A percentile compares a stretch with the other conserved stretches of the same genome.
Conservation (phyloP, 176 grass and related monocot genomes). For the Hsuehochloa calcarea region DNA sequence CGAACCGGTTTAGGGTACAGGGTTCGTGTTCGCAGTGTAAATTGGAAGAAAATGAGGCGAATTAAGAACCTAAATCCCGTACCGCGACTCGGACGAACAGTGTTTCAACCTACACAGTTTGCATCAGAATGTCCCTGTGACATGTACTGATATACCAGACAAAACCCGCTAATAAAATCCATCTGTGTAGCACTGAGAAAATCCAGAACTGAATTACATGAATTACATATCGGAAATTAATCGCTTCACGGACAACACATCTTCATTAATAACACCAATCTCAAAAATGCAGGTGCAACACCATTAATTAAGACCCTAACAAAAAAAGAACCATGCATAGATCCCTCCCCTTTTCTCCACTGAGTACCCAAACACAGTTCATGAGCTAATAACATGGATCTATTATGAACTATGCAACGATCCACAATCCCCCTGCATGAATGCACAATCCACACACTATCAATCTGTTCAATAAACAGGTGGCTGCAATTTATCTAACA, state of each 20-base stretch:
- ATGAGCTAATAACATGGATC: neutral
- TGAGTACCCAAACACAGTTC: neutral
- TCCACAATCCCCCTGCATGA: neutral
- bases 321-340: neutral
- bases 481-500: neutral
- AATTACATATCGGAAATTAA: neutral
- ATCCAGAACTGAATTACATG: neutral
- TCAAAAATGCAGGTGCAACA: neutral
- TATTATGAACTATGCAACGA: neutral
- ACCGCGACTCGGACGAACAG: too few species aligned
- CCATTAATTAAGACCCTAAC: neutral
- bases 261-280: neutral
- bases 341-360: neutral
- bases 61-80: too few species aligned
- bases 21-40: too few species aligned
- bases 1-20: too few species aligned
- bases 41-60: too few species aligned
- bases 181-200: neutral
- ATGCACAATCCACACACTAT: neutral
- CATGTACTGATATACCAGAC: neutral
- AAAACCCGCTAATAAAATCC: neutral
- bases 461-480: neutral
- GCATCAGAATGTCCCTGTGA: neutral
- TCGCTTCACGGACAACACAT: neutral
- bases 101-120: neutral